phyloP scores from a whole-genome alignment of 2,329 filamentous ascomycete species.

The Fusarium sp. region DNA sequence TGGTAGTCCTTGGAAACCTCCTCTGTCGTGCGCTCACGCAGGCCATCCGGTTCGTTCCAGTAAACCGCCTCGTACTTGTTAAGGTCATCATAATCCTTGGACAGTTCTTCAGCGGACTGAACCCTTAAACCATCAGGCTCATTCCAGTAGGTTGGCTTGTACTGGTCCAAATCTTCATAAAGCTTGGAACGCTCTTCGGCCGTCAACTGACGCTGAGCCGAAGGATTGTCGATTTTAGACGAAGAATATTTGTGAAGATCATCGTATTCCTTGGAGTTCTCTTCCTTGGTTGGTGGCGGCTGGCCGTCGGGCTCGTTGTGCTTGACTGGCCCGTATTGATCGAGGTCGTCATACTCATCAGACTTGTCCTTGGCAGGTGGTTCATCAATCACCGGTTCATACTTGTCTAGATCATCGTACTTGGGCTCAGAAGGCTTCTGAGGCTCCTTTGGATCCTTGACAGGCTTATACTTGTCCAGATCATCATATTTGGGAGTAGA shows the following conservation, averaged over 20 bases:
- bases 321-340: constrained; percentile 53
- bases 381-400: constrained; percentile 50
- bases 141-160: constrained; percentile 50
- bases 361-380: constrained; percentile 41
- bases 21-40: constrained; percentile 46
- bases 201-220: constrained; percentile 42
- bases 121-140: constrained; percentile 50
- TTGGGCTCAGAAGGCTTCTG: constrained; percentile 33
- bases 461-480: constrained; percentile 52
- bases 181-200: constrained; percentile 52
- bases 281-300: constrained; percentile 38
- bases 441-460: constrained; percentile 40
- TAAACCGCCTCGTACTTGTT: constrained; percentile 47
- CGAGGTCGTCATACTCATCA: constrained; percentile 51
- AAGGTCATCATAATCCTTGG: constrained; percentile 53
- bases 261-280: constrained; percentile 51
- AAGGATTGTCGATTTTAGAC: constrained; percentile 46
- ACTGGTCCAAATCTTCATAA: constrained; percentile 56
- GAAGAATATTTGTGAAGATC: constrained; percentile 52
- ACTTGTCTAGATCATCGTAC: constrained; percentile 52
- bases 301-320: constrained; percentile 47
- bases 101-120: constrained; percentile 49
- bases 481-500: constrained; percentile 50
- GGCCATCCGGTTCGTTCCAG: constrained; percentile 50
- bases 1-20: constrained; percentile 54